A percentile compares a stretch with the other conserved stretches of the same genome.
Evolutionary conservation across 208 protist species (phyloP).

Genomic region (Wallacemonas collosoma): DNA sequence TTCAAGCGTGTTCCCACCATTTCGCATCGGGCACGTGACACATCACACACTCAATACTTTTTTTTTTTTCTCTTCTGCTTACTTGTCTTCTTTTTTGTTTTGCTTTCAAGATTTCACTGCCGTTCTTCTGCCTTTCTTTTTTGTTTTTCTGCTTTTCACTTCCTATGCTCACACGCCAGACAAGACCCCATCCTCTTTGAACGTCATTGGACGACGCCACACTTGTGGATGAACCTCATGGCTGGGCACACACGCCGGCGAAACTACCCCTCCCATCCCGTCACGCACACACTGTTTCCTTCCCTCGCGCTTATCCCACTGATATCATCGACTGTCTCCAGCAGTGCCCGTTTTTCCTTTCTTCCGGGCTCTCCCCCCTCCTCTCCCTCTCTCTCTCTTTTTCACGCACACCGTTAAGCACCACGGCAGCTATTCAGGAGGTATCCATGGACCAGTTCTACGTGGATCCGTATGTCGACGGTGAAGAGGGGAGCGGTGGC

Average conservation of each 20-base stretch:
- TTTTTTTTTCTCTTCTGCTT: not conserved
- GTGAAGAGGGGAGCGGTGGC: not conserved
- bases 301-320: no score
- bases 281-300: no score
- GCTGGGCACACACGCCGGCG: no score
- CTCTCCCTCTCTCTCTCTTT: not conserved
- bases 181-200: no score
- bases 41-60: not conserved
- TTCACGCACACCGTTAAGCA: not conserved
- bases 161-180: no score
- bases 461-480: conserved; percentile 6
- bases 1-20: not conserved
- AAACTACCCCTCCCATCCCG: no score
- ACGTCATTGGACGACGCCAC: no score
- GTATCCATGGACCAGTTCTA: conserved; percentile 11
- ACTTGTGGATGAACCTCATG: no score
- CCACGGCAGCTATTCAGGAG: no score
- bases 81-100: conserved; percentile 3
- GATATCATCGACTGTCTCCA: no score
- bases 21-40: not conserved
- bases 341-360: not conserved
- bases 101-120: not conserved
- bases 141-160: no score
- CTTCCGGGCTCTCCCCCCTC: not conserved
- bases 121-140: no score